These are phyloP conservation scores for Tricholoma hemisulphureum DNA, from an alignment of 768 basidiomycete species.

Conservation along the genomic window DNA sequence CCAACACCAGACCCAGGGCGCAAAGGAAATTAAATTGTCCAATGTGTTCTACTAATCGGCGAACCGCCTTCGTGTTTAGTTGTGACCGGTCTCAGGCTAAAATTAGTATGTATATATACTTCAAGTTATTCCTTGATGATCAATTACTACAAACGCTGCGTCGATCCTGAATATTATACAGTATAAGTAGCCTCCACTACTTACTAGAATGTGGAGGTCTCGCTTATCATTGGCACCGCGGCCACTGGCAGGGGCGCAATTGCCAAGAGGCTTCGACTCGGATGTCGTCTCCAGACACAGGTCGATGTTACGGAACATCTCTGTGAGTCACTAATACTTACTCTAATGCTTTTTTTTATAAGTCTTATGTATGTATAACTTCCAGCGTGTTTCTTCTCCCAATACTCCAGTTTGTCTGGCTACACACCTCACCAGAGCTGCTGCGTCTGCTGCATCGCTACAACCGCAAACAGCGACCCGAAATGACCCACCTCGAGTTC, in stretches of 20 bases:
- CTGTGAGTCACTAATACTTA: not conserved
- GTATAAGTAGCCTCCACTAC: no score
- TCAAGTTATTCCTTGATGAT: no score
- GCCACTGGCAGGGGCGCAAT: not conserved
- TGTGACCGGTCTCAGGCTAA: no score
- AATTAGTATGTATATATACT: no score
- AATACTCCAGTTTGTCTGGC: conserved; percentile 5
- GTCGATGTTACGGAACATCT: not conserved
- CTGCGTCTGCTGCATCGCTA: conserved; percentile 24
- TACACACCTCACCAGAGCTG: conserved; percentile 11
- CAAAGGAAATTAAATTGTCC: no score
- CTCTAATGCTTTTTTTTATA: not conserved
- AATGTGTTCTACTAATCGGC: no score
- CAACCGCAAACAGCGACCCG: conserved; percentile 10
- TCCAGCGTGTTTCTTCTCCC: conserved; percentile 3
- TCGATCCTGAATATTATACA: no score
- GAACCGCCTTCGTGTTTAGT: no score
- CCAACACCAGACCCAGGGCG: no score
- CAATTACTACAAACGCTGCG: no score
- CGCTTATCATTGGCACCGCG: not conserved
- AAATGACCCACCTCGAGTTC: conserved; percentile 15
- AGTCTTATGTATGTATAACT: not conserved
- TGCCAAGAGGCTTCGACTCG: not conserved
- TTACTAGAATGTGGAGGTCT: conserved; percentile 8
- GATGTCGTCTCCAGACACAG: not conserved